Base-by-base conservation (phyloP, 257 asterid genomes). In the Lithospermum erythrorhizon region DNA sequence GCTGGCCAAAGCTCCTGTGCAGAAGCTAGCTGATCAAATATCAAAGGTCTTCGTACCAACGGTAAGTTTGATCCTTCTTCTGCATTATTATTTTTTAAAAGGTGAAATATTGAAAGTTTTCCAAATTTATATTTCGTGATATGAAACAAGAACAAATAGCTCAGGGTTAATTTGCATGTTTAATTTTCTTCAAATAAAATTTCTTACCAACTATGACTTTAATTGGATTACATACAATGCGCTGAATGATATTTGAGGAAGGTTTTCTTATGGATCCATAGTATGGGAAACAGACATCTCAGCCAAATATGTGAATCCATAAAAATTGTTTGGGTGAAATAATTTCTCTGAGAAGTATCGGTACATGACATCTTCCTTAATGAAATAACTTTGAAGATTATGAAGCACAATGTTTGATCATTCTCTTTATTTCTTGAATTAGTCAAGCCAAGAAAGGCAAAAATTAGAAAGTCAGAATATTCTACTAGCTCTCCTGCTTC, bases 1-100 rank as follows among this genome's bases (percentile, higher is more conserved):
- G 82, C 96, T 91, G 68, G 96, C 98, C 53, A 86, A 85, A 81
- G 95, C 96, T 76, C 98, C 96, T 68, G 98, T 91, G 57, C 98
- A 91, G 81, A 91, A 87, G 82, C 79, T 91, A 76, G 98, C 98
- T 76, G 98, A 91, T 70, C 95, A 84, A 79, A 91, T 91, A 65
- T 85, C 98, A 20, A 84, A 74, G 75, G 72, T 81, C 68, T 91
- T 91, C 81, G 96, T 91, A 62, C 98, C 98, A 32, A 84, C 82
- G 5, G 98, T 88, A 77, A 81, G 96, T 79, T 66, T 51, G 51
- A 63, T 65, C 55, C 53, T 20, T 62, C 9, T 54, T 67, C 59
- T 23, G 32, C 17, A 10, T 0, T 49, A 22, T 56, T 60, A 55
- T 60, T 11, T 41, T 41, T 41, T 18, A 41, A 11, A 17, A 41